Conservation (phyloP, 164 flowering plant species). For the Stephania cephalantha region DNA sequence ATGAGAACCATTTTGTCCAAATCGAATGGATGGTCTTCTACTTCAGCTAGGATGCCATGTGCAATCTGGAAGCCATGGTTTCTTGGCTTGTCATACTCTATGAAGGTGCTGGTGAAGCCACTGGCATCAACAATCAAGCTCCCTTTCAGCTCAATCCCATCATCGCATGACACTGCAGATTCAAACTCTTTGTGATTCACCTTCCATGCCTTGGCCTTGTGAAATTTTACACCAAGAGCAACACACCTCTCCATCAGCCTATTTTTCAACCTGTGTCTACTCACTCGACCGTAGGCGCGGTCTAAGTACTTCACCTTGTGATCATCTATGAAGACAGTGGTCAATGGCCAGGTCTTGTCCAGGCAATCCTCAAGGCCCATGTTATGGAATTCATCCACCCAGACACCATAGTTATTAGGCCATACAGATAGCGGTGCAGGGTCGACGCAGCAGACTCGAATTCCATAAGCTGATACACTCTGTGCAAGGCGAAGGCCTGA, state of each 20-base stretch:
- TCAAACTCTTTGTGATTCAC: constrained; percentile 53
- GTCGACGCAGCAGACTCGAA: constrained; percentile 62
- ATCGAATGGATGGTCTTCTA: constrained; percentile 66
- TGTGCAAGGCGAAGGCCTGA: constrained; percentile 73
- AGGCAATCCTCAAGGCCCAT: constrained; percentile 53
- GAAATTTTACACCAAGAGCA: constrained; percentile 45
- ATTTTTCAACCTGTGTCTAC: constrained; percentile 40
- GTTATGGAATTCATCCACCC: constrained; percentile 72
- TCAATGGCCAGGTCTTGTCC: constrained; percentile 59
- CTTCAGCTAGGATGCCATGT: constrained; percentile 70
- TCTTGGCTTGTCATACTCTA: constrained; percentile 43
- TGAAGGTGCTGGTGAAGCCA: constrained; percentile 47
- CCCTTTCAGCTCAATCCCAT: constrained; percentile 45
- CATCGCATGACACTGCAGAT: constrained; percentile 48
- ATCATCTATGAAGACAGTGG: constrained; percentile 45
- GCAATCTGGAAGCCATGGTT: constrained; percentile 70
- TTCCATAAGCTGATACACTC: constrained; percentile 45
- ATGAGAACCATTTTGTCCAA: constrained; percentile 69
- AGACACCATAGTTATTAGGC: constrained; percentile 77
- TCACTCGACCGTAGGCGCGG: constrained; percentile 59
- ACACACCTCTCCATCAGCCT: constrained; percentile 40
- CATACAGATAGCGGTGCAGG: constrained; percentile 66
- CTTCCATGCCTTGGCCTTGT: constrained; percentile 57
- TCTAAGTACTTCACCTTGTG: constrained; percentile 44
- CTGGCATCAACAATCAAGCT: constrained; percentile 67